Percentiles rank a stretch among this genome's conserved stretches.
Evolutionary conservation across 176 grass and related monocot genomes (phyloP).

Genomic region (Musa acuminata): DNA sequence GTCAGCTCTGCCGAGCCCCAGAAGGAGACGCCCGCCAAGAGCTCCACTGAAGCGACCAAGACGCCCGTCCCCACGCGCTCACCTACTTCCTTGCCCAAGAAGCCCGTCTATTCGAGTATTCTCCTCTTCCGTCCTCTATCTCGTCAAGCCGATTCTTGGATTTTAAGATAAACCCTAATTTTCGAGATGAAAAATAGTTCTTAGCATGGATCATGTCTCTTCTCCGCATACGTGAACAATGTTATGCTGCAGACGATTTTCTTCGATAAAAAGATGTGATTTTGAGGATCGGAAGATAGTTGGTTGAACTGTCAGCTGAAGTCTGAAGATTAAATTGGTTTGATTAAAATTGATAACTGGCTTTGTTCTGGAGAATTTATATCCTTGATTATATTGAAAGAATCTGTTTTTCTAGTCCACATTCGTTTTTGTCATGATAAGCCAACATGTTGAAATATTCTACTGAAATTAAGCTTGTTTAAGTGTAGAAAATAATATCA

Average conservation of each 20-base stretch:
- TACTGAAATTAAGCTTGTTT: too few relatives aligned
- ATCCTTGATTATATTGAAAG: too few relatives aligned
- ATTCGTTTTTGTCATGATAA: too few relatives aligned
- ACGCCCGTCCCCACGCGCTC: not conserved
- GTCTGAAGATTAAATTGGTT: too few relatives aligned
- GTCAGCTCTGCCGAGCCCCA: constrained; percentile 30
- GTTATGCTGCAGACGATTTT: too few relatives aligned
- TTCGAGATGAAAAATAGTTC: not conserved
- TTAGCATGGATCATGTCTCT: not conserved
- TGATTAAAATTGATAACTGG: too few relatives aligned
- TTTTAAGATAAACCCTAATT: not conserved
- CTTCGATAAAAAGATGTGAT: too few relatives aligned
- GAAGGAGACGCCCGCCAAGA: constrained; percentile 10
- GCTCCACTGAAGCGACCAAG: not conserved
- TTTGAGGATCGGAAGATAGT: not conserved
- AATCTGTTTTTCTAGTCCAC: too few relatives aligned
- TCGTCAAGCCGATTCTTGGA: not conserved
- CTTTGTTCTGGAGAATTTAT: too few relatives aligned
- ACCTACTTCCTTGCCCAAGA: constrained; percentile 26
- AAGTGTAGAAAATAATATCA: too few relatives aligned
- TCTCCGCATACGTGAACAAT: too few relatives aligned
- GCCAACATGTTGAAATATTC: too few relatives aligned
- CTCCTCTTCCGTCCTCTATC: not conserved
- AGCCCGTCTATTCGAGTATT: constrained; percentile 77
- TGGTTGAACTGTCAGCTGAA: not conserved